phyloP scores from a whole-genome alignment of 75 land plant genomes.

The Azolla pinnata region DNA sequence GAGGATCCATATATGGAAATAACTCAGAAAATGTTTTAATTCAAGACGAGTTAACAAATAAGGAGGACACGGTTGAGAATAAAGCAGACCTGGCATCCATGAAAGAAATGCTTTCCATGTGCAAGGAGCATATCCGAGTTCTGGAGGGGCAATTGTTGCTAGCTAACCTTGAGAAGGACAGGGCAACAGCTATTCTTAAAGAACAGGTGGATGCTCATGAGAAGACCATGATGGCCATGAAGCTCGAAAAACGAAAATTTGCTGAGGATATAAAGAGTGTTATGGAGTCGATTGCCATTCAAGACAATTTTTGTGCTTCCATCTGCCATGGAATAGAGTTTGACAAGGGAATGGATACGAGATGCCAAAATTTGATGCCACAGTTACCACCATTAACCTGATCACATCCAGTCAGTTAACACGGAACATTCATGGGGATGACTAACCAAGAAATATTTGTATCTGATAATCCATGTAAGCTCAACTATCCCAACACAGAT shows the following conservation, averaged over 20 bases:
- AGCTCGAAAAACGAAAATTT: slow-evolving; percentile 7
- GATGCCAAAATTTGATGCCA: neutral
- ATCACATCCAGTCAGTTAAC: too few relatives aligned
- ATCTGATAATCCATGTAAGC: too few relatives aligned
- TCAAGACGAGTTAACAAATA: too few relatives aligned
- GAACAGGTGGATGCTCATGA: slow-evolving; percentile 9
- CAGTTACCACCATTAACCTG: too few relatives aligned
- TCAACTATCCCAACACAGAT: too few relatives aligned
- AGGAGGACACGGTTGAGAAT: neutral
- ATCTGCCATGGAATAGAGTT: slow-evolving; percentile 18
- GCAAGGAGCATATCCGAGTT: slow-evolving; percentile 9
- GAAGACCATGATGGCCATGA: slow-evolving; percentile 6
- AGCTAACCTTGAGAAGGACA: slow-evolving; percentile 13
- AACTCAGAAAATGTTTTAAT: too few relatives aligned
- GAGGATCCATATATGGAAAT: neutral
- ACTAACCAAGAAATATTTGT: too few relatives aligned
- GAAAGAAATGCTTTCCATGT: slow-evolving; percentile 11
- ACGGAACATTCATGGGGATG: too few relatives aligned
- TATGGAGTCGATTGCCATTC: slow-evolving; percentile 14
- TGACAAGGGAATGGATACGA: slow-evolving; percentile 5
- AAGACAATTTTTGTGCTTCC: slow-evolving; percentile 11
- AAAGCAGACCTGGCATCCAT: slow-evolving; percentile 1
- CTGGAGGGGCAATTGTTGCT: slow-evolving; percentile 9
- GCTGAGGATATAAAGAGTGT: slow-evolving; percentile 6
- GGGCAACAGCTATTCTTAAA: neutral